Evolutionary conservation across 1,139 yeast species (phyloP).

Genomic region (Candida tetrigidarum): DNA sequence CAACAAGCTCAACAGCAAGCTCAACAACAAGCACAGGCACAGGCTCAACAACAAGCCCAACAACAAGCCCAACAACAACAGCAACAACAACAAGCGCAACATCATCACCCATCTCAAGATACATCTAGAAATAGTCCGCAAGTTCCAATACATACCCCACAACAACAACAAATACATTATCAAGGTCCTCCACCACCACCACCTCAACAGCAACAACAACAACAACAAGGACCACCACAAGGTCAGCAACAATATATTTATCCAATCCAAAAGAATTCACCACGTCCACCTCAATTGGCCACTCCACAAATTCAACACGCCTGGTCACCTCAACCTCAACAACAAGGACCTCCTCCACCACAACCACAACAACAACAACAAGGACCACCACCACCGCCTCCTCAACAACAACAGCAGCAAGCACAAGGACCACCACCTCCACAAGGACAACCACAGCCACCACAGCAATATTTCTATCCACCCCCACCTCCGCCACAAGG

Average conservation of each 20-base stretch:
- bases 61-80: constrained; percentile 8
- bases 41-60: constrained; percentile 13
- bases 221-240: constrained; percentile 14
- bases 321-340: constrained; percentile 26
- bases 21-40: constrained; percentile 14
- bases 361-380: constrained; percentile 20
- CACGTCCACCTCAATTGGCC: constrained; percentile 28
- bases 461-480: constrained; percentile 21
- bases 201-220: constrained; percentile 12
- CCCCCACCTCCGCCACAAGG: constrained; percentile 20
- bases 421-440: constrained; percentile 19
- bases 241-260: constrained; percentile 20
- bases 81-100: constrained; percentile 13
- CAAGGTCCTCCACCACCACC: constrained; percentile 12
- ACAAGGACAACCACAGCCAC: constrained; percentile 9
- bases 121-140: constrained; percentile 13
- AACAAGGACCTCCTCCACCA: constrained; percentile 17
- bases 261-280: constrained; percentile 26
- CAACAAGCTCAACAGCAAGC: constrained; percentile 17
- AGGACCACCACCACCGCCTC: constrained; percentile 9
- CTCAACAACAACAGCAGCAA: constrained; percentile 26
- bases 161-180: constrained; percentile 14
- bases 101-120: constrained; percentile 13
- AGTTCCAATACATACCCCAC: constrained; percentile 14
- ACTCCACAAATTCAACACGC: constrained; percentile 27